These are phyloP conservation scores for Cylindricascospora bacillispora DNA, from an alignment of 1,139 yeast genomes.

Conservation along the genomic window DNA sequence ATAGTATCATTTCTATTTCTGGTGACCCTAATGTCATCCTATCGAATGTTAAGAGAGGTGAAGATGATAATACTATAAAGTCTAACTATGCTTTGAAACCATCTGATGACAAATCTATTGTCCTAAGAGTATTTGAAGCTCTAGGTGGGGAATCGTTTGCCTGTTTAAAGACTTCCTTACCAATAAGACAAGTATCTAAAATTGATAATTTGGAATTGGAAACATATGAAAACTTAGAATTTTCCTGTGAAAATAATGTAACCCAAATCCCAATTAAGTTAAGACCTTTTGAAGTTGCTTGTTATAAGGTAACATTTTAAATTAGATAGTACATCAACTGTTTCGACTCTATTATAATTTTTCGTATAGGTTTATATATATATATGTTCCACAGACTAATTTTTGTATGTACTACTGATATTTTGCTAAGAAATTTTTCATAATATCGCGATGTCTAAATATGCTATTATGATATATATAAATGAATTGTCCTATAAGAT, in stretches of 20 bases:
- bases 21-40: constrained; percentile 52
- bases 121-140: constrained; percentile 72
- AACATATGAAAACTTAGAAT: constrained; percentile 28
- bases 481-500: too few relatives aligned
- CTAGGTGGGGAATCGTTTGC: constrained; percentile 67
- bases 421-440: too few relatives aligned
- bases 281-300: constrained; percentile 70
- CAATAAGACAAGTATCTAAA: constrained; percentile 39
- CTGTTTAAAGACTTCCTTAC: constrained; percentile 31
- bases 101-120: constrained; percentile 35
- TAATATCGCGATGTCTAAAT: too few relatives aligned
- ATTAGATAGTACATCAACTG: background rate
- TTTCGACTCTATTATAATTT: too few relatives aligned
- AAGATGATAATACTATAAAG: constrained; percentile 53
- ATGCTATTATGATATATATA: too few relatives aligned
- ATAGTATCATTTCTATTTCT: constrained; percentile 56
- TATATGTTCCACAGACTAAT: too few relatives aligned
- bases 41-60: constrained; percentile 76
- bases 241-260: constrained; percentile 15
- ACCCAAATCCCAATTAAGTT: constrained; percentile 36
- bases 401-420: too few relatives aligned
- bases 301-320: constrained; percentile 38
- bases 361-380: too few relatives aligned
- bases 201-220: constrained; percentile 63
- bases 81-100: constrained; percentile 23